Percentiles rank a stretch among this genome's conserved stretches.
Evolutionary conservation across 2,329 filamentous ascomycete genomes (phyloP).

Genomic region (Penicillium sp.): DNA sequence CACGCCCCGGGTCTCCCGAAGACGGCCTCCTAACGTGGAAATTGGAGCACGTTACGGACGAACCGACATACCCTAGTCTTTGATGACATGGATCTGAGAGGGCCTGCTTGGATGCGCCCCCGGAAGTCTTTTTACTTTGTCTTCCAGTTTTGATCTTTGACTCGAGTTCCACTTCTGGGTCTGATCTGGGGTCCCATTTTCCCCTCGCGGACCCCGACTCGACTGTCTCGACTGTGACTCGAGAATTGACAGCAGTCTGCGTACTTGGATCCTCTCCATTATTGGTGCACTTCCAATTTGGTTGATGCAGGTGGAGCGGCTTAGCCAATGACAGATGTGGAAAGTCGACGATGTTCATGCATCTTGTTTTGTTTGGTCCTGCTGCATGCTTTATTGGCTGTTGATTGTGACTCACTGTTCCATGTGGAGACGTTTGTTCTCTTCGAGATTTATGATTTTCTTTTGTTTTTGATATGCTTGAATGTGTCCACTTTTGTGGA

Average conservation of each 20-base stretch:
- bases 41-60: background rate
- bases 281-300: background rate
- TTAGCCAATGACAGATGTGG: constrained; percentile 8
- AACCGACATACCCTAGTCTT: constrained; percentile 1
- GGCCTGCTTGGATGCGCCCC: constrained; percentile 12
- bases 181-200: background rate
- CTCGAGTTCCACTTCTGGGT: constrained; percentile 1
- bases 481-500: background rate
- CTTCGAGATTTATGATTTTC: background rate
- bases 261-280: background rate
- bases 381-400: constrained; percentile 7
- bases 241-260: background rate
- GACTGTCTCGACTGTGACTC: background rate
- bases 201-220: background rate
- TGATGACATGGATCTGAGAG: constrained; percentile 6
- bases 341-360: constrained; percentile 5
- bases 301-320: background rate
- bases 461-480: constrained; percentile 1
- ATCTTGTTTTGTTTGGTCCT: background rate
- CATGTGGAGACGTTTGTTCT: background rate
- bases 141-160: constrained; percentile 9
- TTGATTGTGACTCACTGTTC: constrained; percentile 7
- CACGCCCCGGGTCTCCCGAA: background rate
- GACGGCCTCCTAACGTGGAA: background rate
- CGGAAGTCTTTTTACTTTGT: constrained; percentile 3